These are phyloP conservation scores for Lactarius sp. DNA, from an alignment of 768 basidiomycete species.

Conservation along the genomic window DNA sequence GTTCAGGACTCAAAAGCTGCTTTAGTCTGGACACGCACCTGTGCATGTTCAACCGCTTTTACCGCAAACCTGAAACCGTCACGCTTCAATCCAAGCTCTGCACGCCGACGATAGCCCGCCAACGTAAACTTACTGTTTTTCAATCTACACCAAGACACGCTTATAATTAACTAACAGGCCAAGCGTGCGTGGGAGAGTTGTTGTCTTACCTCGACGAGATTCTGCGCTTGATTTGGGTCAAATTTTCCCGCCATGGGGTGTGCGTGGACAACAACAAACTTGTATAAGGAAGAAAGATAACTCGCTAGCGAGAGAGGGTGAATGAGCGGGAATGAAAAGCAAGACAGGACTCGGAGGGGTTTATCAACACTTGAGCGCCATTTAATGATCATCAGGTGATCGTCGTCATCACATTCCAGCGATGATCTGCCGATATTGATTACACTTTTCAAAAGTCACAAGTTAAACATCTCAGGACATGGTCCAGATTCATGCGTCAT, in stretches of 20 bases:
- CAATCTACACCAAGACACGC: conserved; percentile 54
- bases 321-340: background rate
- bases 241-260: conserved; percentile 41
- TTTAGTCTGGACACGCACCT: conserved; percentile 46
- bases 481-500: background rate
- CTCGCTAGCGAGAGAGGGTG: background rate
- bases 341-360: background rate
- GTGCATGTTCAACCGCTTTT: conserved; percentile 93
- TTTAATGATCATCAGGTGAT: conserved; percentile 7
- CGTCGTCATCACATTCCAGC: background rate
- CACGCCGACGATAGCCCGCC: no score
- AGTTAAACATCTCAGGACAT: background rate
- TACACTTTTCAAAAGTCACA: background rate
- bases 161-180: background rate
- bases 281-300: background rate
- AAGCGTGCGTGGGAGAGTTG: background rate
- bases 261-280: background rate
- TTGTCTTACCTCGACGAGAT: conserved; percentile 67
- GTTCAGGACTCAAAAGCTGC: background rate
- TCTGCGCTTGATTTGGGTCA: conserved; percentile 89
- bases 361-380: background rate
- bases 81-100: no score
- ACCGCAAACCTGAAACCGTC: conserved; percentile 67
- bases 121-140: conserved; percentile 75
- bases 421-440: background rate